Evolutionary conservation across 805 yeast species (phyloP).

Genomic region (Ogataea methylovora): DNA sequence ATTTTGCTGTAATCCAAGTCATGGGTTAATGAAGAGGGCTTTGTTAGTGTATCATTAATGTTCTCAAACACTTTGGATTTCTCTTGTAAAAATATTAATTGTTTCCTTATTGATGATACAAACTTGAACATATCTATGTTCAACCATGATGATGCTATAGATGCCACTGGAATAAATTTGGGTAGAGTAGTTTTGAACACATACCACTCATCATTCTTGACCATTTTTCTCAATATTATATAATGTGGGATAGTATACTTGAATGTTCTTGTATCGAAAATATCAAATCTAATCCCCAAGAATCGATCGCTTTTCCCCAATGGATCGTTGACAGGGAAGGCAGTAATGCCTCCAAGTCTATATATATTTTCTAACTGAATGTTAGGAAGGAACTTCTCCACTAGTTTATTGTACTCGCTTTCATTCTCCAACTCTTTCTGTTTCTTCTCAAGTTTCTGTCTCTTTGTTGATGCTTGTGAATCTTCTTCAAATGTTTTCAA

Average conservation of each 20-base stretch:
- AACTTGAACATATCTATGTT: conserved; percentile 18
- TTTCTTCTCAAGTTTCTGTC: conserved; percentile 3
- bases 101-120: conserved; percentile 16
- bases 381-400: conserved; percentile 19
- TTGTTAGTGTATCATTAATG: conserved; percentile 7
- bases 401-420: conserved; percentile 5
- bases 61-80: conserved; percentile 10
- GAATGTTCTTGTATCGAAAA: conserved; percentile 20
- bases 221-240: conserved; percentile 28
- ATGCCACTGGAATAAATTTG: conserved; percentile 19
- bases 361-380: conserved; percentile 39
- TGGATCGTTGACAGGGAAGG: conserved; percentile 40
- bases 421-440: conserved; percentile 1
- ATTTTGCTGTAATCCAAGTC: conserved; percentile 23
- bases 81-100: conserved; percentile 16
- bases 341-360: conserved; percentile 43
- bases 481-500: conserved; percentile 8
- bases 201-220: conserved; percentile 22
- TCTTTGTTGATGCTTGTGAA: conserved; percentile 3
- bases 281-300: conserved; percentile 46
- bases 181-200: conserved; percentile 29
- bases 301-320: conserved; percentile 16
- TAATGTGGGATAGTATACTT: conserved; percentile 38
- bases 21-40: conserved; percentile 11
- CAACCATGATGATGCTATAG: conserved; percentile 16